Evolutionary conservation across 139 green algal genomes (phyloP).

Genomic region (Picochlorum sp.): DNA sequence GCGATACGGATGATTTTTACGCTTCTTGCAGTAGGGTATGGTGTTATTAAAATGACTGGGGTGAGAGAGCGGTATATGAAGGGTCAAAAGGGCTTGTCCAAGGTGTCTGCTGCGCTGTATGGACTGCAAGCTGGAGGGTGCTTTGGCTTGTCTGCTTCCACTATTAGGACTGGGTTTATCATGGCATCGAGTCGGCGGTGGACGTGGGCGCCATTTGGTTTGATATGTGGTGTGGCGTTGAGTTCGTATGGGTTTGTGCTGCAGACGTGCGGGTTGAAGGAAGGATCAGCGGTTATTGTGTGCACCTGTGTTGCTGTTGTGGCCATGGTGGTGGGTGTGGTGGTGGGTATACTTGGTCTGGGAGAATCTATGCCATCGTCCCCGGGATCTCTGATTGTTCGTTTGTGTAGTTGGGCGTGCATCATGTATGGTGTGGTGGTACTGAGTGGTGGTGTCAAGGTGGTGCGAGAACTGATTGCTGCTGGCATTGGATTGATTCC

Average conservation of each 20-base stretch:
- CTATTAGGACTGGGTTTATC: constrained; percentile 59
- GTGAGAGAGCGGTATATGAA: constrained; percentile 11
- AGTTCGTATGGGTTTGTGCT: constrained; percentile 65
- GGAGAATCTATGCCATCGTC: constrained; percentile 50
- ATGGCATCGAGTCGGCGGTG: constrained; percentile 35
- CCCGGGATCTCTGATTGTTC: constrained; percentile 13
- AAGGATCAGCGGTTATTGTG: constrained; percentile 64
- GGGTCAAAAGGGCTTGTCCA: constrained; percentile 10
- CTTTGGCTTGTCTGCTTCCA: constrained; percentile 69
- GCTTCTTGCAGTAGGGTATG: constrained; percentile 14
- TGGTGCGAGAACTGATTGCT: constrained; percentile 10
- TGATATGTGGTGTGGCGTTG: constrained; percentile 47
- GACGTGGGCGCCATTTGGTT: constrained; percentile 48
- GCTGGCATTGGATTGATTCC: constrained; percentile 6
- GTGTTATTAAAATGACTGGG: constrained; percentile 6
- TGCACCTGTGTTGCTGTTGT: constrained; percentile 72
- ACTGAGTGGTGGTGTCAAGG: constrained; percentile 30
- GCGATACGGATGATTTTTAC: constrained; percentile 22
- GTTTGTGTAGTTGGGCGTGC: constrained; percentile 44
- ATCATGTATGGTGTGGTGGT: constrained; percentile 44
- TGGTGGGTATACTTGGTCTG: constrained; percentile 62
- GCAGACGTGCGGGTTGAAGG: constrained; percentile 75
- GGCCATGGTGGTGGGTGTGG: constrained; percentile 64
- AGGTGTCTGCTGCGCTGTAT: constrained; percentile 7
- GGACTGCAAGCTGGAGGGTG: constrained; percentile 65